Conservation (phyloP, 371 early-diverging fungal species). For the Apophysomyces elegans region DNA sequence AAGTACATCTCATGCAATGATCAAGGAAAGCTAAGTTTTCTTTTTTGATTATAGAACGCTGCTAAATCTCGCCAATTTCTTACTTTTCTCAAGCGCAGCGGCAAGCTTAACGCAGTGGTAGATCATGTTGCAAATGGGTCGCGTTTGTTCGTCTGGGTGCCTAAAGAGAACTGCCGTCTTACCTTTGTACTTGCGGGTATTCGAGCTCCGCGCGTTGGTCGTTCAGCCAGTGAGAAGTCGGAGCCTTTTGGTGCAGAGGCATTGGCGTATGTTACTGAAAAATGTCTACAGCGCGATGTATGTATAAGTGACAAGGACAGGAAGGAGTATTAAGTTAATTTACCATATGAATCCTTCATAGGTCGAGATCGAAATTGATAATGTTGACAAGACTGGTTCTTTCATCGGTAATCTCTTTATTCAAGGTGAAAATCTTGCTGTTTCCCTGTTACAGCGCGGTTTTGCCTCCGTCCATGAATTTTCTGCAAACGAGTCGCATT, state of each 20-base stretch:
- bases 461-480: constrained; percentile 83
- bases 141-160: constrained; percentile 82
- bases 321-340: background rate
- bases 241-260: constrained; percentile 93
- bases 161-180: constrained; percentile 84
- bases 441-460: constrained; percentile 76
- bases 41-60: constrained; percentile 48
- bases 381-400: constrained; percentile 86
- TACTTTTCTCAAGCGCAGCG: constrained; percentile 80
- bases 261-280: constrained; percentile 64
- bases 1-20: background rate
- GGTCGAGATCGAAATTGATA: constrained; percentile 85
- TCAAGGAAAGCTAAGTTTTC: background rate
- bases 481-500: constrained; percentile 81
- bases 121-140: constrained; percentile 88
- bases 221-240: constrained; percentile 66
- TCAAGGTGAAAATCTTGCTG: constrained; percentile 68
- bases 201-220: constrained; percentile 76
- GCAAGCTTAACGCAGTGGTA: constrained; percentile 78
- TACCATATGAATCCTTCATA: background rate
- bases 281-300: constrained; percentile 87
- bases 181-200: constrained; percentile 83
- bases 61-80: constrained; percentile 87
- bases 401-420: constrained; percentile 88
- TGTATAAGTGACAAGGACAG: background rate